Percentiles rank a stretch among this genome's conserved stretches.
Evolutionary conservation across 2,329 filamentous ascomycete species (phyloP).

Genomic region (Diplocarpon rosae): DNA sequence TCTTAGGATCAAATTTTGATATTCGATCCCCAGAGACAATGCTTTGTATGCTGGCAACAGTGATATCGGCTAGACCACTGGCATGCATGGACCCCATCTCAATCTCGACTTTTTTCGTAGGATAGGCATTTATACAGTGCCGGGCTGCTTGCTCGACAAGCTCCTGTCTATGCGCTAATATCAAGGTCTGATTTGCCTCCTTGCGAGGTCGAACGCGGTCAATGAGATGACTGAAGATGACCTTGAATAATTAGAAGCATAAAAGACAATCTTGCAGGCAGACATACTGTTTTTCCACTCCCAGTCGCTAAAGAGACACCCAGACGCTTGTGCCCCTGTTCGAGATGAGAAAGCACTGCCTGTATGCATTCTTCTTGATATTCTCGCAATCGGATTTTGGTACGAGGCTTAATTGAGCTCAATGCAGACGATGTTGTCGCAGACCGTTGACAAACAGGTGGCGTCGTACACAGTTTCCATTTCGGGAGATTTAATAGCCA

Average conservation of each 20-base stretch:
- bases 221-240: constrained; percentile 95
- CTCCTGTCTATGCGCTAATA: constrained; percentile 85
- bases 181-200: constrained; percentile 66
- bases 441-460: constrained; percentile 7
- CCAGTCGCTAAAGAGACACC: constrained; percentile 83
- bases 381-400: constrained; percentile 52
- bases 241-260: constrained; percentile 34
- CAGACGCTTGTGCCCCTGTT: constrained; percentile 63
- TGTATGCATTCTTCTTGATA: constrained; percentile 92
- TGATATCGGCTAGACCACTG: constrained; percentile 78
- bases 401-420: constrained; percentile 2
- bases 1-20: constrained; percentile 65
- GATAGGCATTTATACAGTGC: constrained; percentile 75
- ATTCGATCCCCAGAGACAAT: constrained; percentile 67
- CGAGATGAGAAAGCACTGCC: constrained; percentile 59
- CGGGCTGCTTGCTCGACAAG: constrained; percentile 86
- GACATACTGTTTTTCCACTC: constrained; percentile 69
- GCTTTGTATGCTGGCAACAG: constrained; percentile 80
- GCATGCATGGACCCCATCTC: constrained; percentile 79
- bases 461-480: constrained; percentile 9
- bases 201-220: constrained; percentile 53
- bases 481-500: constrained; percentile 10
- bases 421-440: constrained; percentile 9
- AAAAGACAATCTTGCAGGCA: background rate
- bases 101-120: constrained; percentile 69